Base-by-base conservation (phyloP, 805 yeast genomes). In the Nakazawaea wyomingensis region DNA sequence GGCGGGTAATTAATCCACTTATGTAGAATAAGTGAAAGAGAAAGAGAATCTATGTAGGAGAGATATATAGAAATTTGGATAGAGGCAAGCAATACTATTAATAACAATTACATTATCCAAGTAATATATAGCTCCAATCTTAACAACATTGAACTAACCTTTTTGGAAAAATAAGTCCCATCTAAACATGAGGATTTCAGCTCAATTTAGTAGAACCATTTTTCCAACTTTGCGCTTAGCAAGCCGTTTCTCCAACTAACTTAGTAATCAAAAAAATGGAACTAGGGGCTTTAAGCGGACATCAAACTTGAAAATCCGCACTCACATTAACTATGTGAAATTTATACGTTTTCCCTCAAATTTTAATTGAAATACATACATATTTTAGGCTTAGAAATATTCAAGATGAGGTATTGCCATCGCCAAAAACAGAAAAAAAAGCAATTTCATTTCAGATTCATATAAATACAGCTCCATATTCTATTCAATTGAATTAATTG, bases 161-260 rank as follows among this genome's bases (percentile, higher is more conserved):
- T n/a, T n/a, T n/a, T n/a, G n/a, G n/a, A n/a, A n/a, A n/a, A n/a
- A n/a, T n/a, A n/a, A n/a, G n/a, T n/a, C n/a, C n/a, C n/a, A n/a
- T n/a, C n/a, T n/a, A n/a, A n/a, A n/a, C n/a, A n/a, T n/a, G n/a
- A 29, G 32, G 32, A 29, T 29, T 29, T 29, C 16, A 29, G 32
- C 5, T n/a, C 16, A 13, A 29, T 29, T 29, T 29, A 29, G 32
- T 29, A 29, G 32, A 29, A 29, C 32, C 7, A 13, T 29, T 29
- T 29, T n/a, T 7, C 16, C n/a, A 11, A 10, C 16, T 29, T 11
- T 2, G 11, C 11, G 27, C 27, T n/a, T n/a, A n/a, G n/a, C n/a
- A n/a, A n/a, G n/a, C n/a, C n/a, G n/a, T n/a, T n/a, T n/a, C n/a
- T n/a, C n/a, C n/a, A n/a, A n/a, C n/a, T n/a, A n/a, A n/a, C n/a